phyloP scores from a whole-genome alignment of 2,329 filamentous ascomycete species.

The Elsinoe arachidis region DNA sequence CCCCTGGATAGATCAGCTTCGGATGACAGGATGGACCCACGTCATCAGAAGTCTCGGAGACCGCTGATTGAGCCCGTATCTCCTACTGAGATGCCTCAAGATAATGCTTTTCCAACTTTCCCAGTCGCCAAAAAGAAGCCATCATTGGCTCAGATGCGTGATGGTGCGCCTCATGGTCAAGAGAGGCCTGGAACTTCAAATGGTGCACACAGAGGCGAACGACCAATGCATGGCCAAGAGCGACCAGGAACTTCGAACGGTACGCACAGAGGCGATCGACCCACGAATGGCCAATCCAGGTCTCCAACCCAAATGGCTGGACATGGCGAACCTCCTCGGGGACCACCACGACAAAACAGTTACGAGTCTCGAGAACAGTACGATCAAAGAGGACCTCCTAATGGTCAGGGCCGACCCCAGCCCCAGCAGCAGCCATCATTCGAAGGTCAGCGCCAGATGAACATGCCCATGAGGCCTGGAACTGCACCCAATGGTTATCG shows the following conservation, averaged over 20 bases:
- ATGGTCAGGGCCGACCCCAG: background rate
- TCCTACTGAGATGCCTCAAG: slow-evolving; percentile 26
- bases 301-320: background rate
- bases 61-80: slow-evolving; percentile 23
- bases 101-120: slow-evolving; percentile 43
- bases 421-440: background rate
- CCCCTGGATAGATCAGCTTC: background rate
- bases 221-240: background rate
- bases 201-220: background rate
- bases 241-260: background rate
- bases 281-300: background rate
- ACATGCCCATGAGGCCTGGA: slow-evolving; percentile 5
- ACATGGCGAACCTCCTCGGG: slow-evolving; percentile 8
- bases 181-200: background rate
- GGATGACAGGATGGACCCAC: background rate
- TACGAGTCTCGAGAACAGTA: slow-evolving; percentile 5
- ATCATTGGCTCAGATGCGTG: background rate
- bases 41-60: slow-evolving; percentile 14
- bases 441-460: background rate
- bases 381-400: background rate
- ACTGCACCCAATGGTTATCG: slow-evolving; percentile 1
- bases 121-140: slow-evolving; percentile 27
- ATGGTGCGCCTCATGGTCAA: background rate
- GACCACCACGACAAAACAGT: slow-evolving; percentile 9
- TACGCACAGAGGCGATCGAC: background rate